A percentile compares a stretch with the other conserved stretches of the same genome.
These are phyloP conservation scores for Colletotrichum cuscutae DNA, from an alignment of 2,329 filamentous ascomycete genomes.

Conservation along the genomic window DNA sequence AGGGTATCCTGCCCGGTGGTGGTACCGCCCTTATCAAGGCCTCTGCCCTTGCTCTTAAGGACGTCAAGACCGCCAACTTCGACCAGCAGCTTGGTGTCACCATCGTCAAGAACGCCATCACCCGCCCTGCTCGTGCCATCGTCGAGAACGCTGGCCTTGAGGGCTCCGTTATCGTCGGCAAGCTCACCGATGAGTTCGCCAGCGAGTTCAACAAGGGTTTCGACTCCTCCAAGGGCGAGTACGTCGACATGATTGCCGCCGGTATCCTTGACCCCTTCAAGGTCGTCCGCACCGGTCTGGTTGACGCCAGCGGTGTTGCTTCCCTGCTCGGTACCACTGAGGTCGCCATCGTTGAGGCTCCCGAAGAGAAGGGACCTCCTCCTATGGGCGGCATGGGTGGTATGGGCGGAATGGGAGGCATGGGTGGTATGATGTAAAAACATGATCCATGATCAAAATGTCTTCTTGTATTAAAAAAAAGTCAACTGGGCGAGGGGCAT, in stretches of 20 bases:
- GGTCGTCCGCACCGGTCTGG: slow-evolving; percentile 95
- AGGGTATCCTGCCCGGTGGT: slow-evolving; percentile 98
- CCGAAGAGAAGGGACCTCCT: slow-evolving; percentile 83
- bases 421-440: slow-evolving; percentile 73
- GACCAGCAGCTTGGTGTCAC: slow-evolving; percentile 98
- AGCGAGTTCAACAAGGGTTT: slow-evolving; percentile 98
- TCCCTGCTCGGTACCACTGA: slow-evolving; percentile 98
- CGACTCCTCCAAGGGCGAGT: slow-evolving; percentile 96
- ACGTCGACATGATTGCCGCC: slow-evolving; percentile 96
- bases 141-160: slow-evolving; percentile 98
- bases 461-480: slow-evolving; percentile 41
- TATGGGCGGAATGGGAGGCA: slow-evolving; percentile 71
- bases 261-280: slow-evolving; percentile 99
- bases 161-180: slow-evolving; percentile 95
- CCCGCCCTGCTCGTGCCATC: slow-evolving; percentile 91
- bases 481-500: slow-evolving; percentile 53
- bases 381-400: slow-evolving; percentile 75
- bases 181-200: slow-evolving; percentile 94
- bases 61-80: slow-evolving; percentile 92
- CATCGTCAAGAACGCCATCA: slow-evolving; percentile 99
- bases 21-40: slow-evolving; percentile 98
- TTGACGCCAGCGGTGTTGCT: slow-evolving; percentile 95
- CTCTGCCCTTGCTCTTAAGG: slow-evolving; percentile 84
- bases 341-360: slow-evolving; percentile 95
- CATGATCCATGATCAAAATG: slow-evolving; percentile 34